phyloP scores from a whole-genome alignment of 495 filamentous ascomycete species.

The Melanomma pulvis-pyrius region DNA sequence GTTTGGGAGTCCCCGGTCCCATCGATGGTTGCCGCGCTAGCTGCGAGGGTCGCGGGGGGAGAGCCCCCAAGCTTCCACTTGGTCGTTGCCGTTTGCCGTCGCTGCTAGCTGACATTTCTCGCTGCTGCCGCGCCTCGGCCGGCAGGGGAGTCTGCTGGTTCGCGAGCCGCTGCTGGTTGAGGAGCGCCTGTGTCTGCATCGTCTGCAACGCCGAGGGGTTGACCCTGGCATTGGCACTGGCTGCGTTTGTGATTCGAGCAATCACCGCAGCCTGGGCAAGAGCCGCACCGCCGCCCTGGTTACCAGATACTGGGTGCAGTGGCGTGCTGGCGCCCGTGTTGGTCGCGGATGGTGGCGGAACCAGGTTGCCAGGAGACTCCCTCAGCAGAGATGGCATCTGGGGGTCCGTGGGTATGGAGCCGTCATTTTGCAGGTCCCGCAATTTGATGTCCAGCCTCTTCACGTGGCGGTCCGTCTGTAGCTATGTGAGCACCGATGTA shows the following conservation, averaged over 20 bases:
- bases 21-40: conserved; percentile 78
- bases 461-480: conserved; percentile 78
- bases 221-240: conserved; percentile 29
- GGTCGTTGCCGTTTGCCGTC: conserved; percentile 73
- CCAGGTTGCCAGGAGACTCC: conserved; percentile 59
- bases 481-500: conserved; percentile 2
- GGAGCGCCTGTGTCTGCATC: conserved; percentile 33
- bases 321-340: conserved; percentile 54
- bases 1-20: conserved; percentile 85
- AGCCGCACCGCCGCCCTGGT: conserved; percentile 35
- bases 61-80: conserved; percentile 63
- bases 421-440: conserved; percentile 77
- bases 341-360: conserved; percentile 54
- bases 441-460: conserved; percentile 85
- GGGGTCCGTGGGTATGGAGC: conserved; percentile 75
- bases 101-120: conserved; percentile 77
- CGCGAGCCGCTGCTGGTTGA: conserved; percentile 31
- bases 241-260: conserved; percentile 42
- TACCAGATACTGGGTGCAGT: conserved; percentile 47
- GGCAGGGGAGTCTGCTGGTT: conserved; percentile 30
- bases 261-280: conserved; percentile 44
- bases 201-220: conserved; percentile 26
- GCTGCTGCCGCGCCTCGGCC: conserved; percentile 45
- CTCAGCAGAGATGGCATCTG: conserved; percentile 76
- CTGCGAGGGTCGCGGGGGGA: conserved; percentile 71